These are phyloP conservation scores for Tolypocladium album DNA, from an alignment of 2,329 filamentous ascomycete species.

Conservation along the genomic window DNA sequence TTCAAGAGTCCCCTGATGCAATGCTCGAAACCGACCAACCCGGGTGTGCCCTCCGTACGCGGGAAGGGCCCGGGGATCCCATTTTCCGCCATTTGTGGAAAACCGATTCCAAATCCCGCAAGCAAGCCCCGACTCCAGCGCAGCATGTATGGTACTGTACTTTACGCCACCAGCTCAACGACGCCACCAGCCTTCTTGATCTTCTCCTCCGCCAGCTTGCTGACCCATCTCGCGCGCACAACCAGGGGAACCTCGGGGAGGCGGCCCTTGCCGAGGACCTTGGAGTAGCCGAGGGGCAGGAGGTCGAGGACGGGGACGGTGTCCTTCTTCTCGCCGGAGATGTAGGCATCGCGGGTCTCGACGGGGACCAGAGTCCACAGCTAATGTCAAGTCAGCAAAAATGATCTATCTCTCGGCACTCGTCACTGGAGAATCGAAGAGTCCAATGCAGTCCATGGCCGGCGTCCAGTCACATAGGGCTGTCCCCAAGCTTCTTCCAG, in stretches of 20 bases:
- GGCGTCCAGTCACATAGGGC: background rate
- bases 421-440: background rate
- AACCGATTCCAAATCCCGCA: slow-evolving; percentile 7
- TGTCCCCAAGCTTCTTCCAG: background rate
- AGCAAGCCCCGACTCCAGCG: background rate
- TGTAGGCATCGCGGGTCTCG: slow-evolving; percentile 89
- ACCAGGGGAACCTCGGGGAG: slow-evolving; percentile 88
- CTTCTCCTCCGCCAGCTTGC: slow-evolving; percentile 95
- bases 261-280: slow-evolving; percentile 97
- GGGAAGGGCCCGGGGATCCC: slow-evolving; percentile 1
- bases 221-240: slow-evolving; percentile 91
- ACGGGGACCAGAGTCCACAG: slow-evolving; percentile 90
- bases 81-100: slow-evolving; percentile 8
- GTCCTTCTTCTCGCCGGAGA: slow-evolving; percentile 69
- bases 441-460: background rate
- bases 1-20: slow-evolving; percentile 28
- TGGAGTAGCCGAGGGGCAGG: slow-evolving; percentile 92
- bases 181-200: slow-evolving; percentile 97
- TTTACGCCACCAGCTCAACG: slow-evolving; percentile 83
- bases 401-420: background rate
- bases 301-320: slow-evolving; percentile 97
- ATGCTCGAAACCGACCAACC: slow-evolving; percentile 29
- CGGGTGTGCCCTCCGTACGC: slow-evolving; percentile 14
- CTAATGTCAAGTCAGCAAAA: slow-evolving; percentile 35
- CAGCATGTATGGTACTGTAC: slow-evolving; percentile 7